Evolutionary conservation across 441 rosid genomes (phyloP).

Genomic region (Gossypium schwendimanii): DNA sequence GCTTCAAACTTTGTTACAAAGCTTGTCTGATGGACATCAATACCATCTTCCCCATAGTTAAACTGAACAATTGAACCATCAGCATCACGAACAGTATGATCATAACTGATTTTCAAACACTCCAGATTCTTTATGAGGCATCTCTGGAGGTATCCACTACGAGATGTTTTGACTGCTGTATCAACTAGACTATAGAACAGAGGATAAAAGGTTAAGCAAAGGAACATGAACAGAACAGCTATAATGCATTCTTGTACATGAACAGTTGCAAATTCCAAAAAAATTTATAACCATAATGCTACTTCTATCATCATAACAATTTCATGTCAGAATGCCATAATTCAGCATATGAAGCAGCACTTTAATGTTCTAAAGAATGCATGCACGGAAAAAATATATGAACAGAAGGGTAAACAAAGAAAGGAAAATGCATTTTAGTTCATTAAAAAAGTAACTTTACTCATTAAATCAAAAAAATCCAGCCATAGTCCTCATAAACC

Average conservation of each 20-base stretch:
- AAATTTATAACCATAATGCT: background rate
- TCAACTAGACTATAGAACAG: slow-evolving; percentile 73
- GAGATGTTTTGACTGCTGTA: slow-evolving; percentile 98
- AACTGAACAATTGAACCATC: slow-evolving; percentile 96
- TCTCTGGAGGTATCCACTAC: slow-evolving; percentile 99
- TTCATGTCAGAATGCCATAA: background rate
- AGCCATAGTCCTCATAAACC: background rate
- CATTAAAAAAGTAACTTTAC: background rate
- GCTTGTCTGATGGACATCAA: slow-evolving; percentile 87
- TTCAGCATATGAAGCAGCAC: background rate
- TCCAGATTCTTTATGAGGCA: slow-evolving; percentile 97
- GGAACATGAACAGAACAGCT: background rate
- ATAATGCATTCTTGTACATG: background rate
- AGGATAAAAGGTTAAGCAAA: slow-evolving; percentile 22
- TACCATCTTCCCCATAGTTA: slow-evolving; percentile 94
- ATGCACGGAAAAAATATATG: background rate
- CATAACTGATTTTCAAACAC: slow-evolving; percentile 81
- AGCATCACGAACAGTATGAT: slow-evolving; percentile 92
- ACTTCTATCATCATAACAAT: background rate
- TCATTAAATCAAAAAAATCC: background rate
- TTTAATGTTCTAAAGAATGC: background rate
- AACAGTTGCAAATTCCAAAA: background rate
- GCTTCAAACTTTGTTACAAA: slow-evolving; percentile 72
- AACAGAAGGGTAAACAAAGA: background rate
- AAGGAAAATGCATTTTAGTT: background rate